Evolutionary conservation across 2,329 filamentous ascomycete species (phyloP), one percentile per base, ranked within the genome.

Genomic region (Fusarium compactum): DNA sequence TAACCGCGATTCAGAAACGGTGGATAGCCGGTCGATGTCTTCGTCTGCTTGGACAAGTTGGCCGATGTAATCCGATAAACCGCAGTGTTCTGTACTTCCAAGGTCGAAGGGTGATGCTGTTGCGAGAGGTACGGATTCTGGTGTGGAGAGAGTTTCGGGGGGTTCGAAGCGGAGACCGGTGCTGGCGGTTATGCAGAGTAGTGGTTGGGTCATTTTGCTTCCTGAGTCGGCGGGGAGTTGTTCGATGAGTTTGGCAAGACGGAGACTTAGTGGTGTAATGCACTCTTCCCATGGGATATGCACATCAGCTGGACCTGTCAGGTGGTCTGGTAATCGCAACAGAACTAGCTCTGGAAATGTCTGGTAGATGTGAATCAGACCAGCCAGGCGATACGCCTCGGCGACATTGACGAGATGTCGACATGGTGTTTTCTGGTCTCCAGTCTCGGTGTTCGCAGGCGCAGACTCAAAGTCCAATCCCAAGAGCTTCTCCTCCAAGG

Each of bases 321-420:
- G 9, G 9, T 64, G 43, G 3, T 60, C 68, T 0, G 79, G 78
- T 3, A 80, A 60, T 1, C 78, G 73, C 5, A 77, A 46, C 0
- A 76, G 61, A 0, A 79, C 77, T 3, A 80, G 58, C 8, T 80
- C 78, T 0, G 78, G 79, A 6, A 80, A 80, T 0, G 80, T 81
- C 48, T 81, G 77, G 65, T 82, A 82, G 3, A 82, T 77, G 38
- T 82, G 81, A 5, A 82, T 69, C 18, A 82, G 61, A 0, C 81
- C 78, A 1, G 78, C 76, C 0, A 82, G 70, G 2, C 78, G 76
- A 41, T 81, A 82, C 0, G 80, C 80, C 46, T 82, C 81, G 3
- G 79, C 80, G 1, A 80, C 79, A 3, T 75, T 66, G 16, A 76
- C 73, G 3, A 82, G 76, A 54, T 82, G 79, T 0, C 70, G 60